Evolutionary conservation across 23 red algal genomes (phyloP).

Genomic region (Chondrus crispus): DNA sequence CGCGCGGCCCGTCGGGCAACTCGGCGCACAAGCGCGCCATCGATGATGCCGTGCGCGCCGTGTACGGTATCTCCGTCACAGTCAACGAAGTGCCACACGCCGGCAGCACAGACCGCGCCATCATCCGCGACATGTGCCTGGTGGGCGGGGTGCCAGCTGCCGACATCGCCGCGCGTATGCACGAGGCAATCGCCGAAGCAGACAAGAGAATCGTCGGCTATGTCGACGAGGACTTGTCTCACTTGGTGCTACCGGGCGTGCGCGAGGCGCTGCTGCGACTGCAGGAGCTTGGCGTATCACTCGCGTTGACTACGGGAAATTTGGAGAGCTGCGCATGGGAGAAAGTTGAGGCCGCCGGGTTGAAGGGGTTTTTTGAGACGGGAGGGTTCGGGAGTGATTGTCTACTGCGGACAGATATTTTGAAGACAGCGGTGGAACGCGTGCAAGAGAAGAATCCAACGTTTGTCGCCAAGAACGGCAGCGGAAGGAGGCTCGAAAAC

Average conservation of each 20-base stretch:
- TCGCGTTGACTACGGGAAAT: conserved; percentile 57
- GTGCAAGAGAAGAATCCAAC: neutral
- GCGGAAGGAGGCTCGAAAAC: neutral
- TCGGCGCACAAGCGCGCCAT: conserved; percentile 51
- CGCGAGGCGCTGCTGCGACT: neutral
- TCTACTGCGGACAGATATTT: conserved; percentile 18
- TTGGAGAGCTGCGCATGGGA: conserved; percentile 18
- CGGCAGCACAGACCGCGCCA: conserved; percentile 39
- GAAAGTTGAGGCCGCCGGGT: conserved; percentile 27
- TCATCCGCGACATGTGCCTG: conserved; percentile 41
- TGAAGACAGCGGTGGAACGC: conserved; percentile 31
- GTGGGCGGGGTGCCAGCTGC: neutral
- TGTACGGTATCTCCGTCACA: neutral
- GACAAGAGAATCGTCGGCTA: neutral
- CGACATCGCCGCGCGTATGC: neutral
- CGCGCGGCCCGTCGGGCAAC: conserved; percentile 17
- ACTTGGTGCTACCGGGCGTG: conserved; percentile 57
- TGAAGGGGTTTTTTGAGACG: conserved; percentile 16
- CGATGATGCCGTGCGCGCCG: conserved; percentile 24
- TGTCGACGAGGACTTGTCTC: conserved; percentile 5
- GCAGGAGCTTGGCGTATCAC: neutral
- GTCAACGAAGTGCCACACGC: conserved; percentile 55
- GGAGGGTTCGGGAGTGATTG: conserved; percentile 50
- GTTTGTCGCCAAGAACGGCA: neutral
- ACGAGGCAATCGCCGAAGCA: neutral